Evolutionary conservation across 441 rosid genomes (phyloP), one percentile per base, ranked within the genome.

Genomic region (Theobroma grandiflorum): DNA sequence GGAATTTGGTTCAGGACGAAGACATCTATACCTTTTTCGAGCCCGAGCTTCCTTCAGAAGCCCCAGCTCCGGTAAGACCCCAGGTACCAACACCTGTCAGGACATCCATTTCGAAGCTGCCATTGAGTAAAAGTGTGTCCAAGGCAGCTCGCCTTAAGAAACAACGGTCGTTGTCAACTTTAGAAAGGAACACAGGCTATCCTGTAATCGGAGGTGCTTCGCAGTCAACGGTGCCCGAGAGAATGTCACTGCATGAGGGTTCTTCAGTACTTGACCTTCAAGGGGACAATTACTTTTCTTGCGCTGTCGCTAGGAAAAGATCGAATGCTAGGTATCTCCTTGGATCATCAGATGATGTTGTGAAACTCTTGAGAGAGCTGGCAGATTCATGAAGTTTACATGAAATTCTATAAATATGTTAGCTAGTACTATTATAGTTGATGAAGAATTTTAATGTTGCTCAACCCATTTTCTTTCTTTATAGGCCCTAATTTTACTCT

Each of bases 1-100:
- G 31, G 31, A 26, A 26, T 26, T 26, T 85, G 82, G 11, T 84
- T 73, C 87, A 93, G 97, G 97, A 93, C 80, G 97, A 93, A 86
- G 97, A 93, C 82, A 84, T 93, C 20, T 93, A 90, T 79, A 81
- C 91, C 22, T 93, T 93, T 82, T 93, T 93, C 14, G 97, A 93
- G 84, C 93, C 95, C 40, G 95, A 89, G 84, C 95, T 91, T 77
- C 92, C 95, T 8, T 55, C 61, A 16, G 91, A 87, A 79, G 12
- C 76, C 55, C 81, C 85, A 42, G 37, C 76, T 1, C 6, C 66
- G 14, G 67, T 82, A 12, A 81, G 88, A 80, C 61, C 79, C 64
- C 81, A 83, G 38, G 79, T 77, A 49, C 63, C 85, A n/a, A 91
- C 87, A 47, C 85, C 87, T 20, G 35, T 72, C 11, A 68, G 79